These are phyloP conservation scores for Mucor piriformis DNA, from an alignment of 371 early-diverging fungal genomes.

Conservation along the genomic window DNA sequence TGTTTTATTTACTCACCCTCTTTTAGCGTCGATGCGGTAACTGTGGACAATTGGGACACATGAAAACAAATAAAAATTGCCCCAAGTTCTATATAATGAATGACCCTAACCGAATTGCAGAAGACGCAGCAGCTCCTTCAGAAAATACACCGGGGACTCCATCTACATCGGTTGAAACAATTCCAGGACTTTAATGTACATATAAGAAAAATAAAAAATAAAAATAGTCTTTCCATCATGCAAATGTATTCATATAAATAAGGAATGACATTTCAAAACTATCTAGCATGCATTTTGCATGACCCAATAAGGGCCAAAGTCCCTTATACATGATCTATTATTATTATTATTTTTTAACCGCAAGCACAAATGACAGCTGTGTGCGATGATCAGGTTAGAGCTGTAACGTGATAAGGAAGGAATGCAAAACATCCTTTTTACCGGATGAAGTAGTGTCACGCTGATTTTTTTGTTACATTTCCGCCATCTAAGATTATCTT, in stretches of 20 bases:
- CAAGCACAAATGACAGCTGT: too few relatives aligned
- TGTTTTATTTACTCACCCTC: neutral
- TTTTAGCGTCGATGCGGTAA: slow-evolving; percentile 76
- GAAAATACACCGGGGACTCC: slow-evolving; percentile 10
- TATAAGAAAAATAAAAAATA: neutral
- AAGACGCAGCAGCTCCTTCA: neutral
- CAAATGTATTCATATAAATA: slow-evolving; percentile 2
- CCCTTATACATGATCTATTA: neutral
- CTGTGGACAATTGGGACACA: slow-evolving; percentile 85
- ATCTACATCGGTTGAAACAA: slow-evolving; percentile 1
- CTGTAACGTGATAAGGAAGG: too few relatives aligned
- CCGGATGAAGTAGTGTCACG: too few relatives aligned
- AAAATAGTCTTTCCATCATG: neutral
- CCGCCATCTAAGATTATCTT: too few relatives aligned
- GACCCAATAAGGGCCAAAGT: neutral
- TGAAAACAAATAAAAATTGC: slow-evolving; percentile 88
- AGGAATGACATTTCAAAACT: slow-evolving; percentile 5
- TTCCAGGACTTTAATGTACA: slow-evolving; percentile 1
- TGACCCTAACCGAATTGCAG: slow-evolving; percentile 8
- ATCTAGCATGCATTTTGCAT: slow-evolving; percentile 1
- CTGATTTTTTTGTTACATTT: too few relatives aligned
- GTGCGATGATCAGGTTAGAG: too few relatives aligned
- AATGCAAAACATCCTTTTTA: too few relatives aligned
- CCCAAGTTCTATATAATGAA: slow-evolving; percentile 64
- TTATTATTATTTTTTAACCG: neutral